A percentile compares a stretch with the other conserved stretches of the same genome.
Conservation (phyloP, 352 stramenopile genomes). For the Globisporangium solare region DNA sequence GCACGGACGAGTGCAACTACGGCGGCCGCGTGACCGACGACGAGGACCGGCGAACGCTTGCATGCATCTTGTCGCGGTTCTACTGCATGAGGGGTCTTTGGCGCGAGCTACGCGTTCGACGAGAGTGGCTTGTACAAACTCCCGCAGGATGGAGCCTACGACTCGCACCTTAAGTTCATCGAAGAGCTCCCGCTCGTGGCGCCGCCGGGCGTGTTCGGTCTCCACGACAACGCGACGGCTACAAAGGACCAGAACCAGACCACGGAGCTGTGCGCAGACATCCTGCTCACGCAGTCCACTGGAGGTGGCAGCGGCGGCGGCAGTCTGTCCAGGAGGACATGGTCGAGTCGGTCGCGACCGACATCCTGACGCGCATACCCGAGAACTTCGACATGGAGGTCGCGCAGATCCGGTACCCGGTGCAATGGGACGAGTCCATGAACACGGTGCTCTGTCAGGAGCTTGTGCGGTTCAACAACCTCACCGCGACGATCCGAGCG, state of each 20-base stretch:
- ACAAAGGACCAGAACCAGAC: conserved; percentile 95
- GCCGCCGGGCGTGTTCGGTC: conserved; percentile 89
- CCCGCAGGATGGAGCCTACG: conserved; percentile 68
- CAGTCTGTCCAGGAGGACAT: conserved; percentile 83
- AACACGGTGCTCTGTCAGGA: conserved; percentile 94
- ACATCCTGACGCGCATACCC: conserved; percentile 85
- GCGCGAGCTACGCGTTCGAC: conserved; percentile 61
- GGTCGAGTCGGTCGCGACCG: conserved; percentile 81
- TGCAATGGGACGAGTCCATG: conserved; percentile 92
- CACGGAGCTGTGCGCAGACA: conserved; percentile 88
- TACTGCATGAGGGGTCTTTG: conserved; percentile 70
- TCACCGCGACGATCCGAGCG: conserved; percentile 83
- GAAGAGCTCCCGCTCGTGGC: conserved; percentile 86
- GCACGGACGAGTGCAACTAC: conserved; percentile 85
- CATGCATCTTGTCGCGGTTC: conserved; percentile 67
- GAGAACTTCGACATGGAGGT: conserved; percentile 92
- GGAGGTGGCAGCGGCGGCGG: conserved; percentile 55
- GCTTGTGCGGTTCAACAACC: conserved; percentile 92
- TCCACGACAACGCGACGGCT: conserved; percentile 94
- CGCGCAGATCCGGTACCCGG: conserved; percentile 88
- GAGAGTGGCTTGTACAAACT: conserved; percentile 66
- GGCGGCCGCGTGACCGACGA: conserved; percentile 83
- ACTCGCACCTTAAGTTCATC: conserved; percentile 77
- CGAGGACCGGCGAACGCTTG: conserved; percentile 75
- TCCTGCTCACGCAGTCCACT: conserved; percentile 90